Percentiles rank a stretch among this genome's conserved stretches.
These are phyloP conservation scores for Ceratocystis destructans DNA, from an alignment of 2,329 filamentous ascomycete species.

Conservation along the genomic window DNA sequence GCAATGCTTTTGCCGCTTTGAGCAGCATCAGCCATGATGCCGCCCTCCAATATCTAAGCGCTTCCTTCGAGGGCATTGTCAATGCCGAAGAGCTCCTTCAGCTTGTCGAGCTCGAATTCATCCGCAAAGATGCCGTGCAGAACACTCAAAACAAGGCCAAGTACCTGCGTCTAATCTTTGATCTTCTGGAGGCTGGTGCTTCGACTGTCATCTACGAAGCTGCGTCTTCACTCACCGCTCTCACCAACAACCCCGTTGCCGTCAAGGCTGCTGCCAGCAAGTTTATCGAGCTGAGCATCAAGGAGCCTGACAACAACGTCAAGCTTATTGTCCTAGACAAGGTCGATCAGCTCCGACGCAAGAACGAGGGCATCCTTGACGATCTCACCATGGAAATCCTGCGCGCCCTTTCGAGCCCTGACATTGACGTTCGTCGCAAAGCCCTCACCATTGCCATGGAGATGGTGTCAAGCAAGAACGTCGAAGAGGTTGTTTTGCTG, in stretches of 20 bases:
- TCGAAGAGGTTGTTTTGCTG: slow-evolving; percentile 89
- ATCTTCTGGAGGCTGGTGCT: slow-evolving; percentile 80
- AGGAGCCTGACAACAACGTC: slow-evolving; percentile 97
- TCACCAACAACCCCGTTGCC: slow-evolving; percentile 92
- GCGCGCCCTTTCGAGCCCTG: slow-evolving; percentile 83
- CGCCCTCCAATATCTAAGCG: slow-evolving; percentile 73
- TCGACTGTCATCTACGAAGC: slow-evolving; percentile 97
- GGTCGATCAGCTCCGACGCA: slow-evolving; percentile 72
- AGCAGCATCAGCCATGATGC: slow-evolving; percentile 87
- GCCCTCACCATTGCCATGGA: slow-evolving; percentile 80
- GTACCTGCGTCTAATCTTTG: slow-evolving; percentile 90
- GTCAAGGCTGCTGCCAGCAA: slow-evolving; percentile 94
- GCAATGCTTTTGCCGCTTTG: slow-evolving; percentile 90
- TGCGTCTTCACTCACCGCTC: slow-evolving; percentile 80
- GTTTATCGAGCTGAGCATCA: slow-evolving; percentile 93
- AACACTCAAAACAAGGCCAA: slow-evolving; percentile 92
- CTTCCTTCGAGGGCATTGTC: slow-evolving; percentile 81
- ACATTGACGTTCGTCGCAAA: slow-evolving; percentile 90
- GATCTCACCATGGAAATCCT: slow-evolving; percentile 96
- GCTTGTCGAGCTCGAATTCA: slow-evolving; percentile 90
- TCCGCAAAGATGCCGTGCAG: slow-evolving; percentile 89
- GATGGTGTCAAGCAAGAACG: slow-evolving; percentile 98
- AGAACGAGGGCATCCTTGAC: slow-evolving; percentile 82
- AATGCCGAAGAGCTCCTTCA: slow-evolving; percentile 91
- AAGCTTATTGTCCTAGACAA: slow-evolving; percentile 96